Evolutionary conservation across 768 basidiomycete genomes (phyloP).

Genomic region (Rhodotorula paludigena): DNA sequence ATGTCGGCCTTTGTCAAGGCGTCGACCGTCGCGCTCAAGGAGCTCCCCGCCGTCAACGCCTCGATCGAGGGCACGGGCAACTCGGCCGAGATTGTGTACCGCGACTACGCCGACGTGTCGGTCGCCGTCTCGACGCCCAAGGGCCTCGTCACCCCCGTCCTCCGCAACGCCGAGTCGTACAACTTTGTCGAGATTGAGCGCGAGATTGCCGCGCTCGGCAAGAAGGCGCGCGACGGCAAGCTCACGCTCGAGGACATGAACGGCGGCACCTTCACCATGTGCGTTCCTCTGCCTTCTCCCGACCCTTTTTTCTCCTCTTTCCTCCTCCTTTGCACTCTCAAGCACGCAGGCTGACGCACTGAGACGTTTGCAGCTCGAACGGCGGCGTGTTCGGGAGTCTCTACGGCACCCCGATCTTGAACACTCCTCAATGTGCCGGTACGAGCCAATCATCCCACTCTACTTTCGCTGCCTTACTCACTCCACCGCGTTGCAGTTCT

Average conservation of each 20-base stretch:
- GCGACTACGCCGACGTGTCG: conserved; percentile 84
- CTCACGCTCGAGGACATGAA: conserved; percentile 97
- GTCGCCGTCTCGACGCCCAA: conserved; percentile 97
- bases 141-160: conserved; percentile 91
- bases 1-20: conserved; percentile 97
- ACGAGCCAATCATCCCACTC: no score
- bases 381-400: conserved; percentile 97
- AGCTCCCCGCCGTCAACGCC: conserved; percentile 90
- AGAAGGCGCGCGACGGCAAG: conserved; percentile 89
- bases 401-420: conserved; percentile 98
- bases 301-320: background rate
- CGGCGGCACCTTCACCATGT: conserved; percentile 99
- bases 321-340: background rate
- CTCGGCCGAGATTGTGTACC: conserved; percentile 80
- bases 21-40: conserved; percentile 71
- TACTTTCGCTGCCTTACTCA: no score
- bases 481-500: conserved; percentile 74
- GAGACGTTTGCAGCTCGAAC: conserved; percentile 71
- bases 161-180: conserved; percentile 82
- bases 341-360: background rate
- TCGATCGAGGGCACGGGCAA: conserved; percentile 66
- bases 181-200: conserved; percentile 84
- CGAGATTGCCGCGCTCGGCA: conserved; percentile 82
- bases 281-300: conserved; percentile 44
- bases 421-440: conserved; percentile 64